Percentiles rank a stretch among this genome's conserved stretches.
Conservation (phyloP, 306 rosid species). For the Prunus dulcis region DNA sequence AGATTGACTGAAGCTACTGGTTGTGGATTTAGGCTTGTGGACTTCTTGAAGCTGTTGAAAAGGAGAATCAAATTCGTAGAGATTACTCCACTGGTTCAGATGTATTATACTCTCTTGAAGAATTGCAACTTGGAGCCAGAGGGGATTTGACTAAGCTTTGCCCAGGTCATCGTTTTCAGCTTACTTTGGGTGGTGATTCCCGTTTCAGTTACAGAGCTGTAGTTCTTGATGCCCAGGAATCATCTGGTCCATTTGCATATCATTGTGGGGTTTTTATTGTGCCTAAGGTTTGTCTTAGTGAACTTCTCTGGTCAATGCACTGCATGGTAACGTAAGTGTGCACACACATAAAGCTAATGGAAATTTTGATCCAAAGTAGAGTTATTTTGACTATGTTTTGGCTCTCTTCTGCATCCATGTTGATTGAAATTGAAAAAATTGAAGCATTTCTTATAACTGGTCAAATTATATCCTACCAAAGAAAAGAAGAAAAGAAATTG, state of each 20-base stretch:
- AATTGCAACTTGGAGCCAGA: constrained; percentile 60
- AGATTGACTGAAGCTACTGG: constrained; percentile 26
- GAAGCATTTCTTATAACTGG: background rate
- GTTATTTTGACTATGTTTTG: background rate
- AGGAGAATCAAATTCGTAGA: constrained; percentile 68
- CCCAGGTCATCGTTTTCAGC: constrained; percentile 73
- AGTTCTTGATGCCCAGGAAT: constrained; percentile 79
- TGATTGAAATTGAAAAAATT: background rate
- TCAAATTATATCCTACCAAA: background rate
- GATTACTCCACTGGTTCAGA: constrained; percentile 62
- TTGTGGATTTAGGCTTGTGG: constrained; percentile 56
- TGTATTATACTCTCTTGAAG: constrained; percentile 62
- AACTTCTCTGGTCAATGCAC: constrained; percentile 10
- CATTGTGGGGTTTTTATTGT: constrained; percentile 93
- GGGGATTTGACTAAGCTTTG: constrained; percentile 61
- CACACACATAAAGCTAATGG: background rate
- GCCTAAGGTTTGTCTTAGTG: constrained; percentile 69
- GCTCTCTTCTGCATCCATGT: no score
- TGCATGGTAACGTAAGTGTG: background rate
- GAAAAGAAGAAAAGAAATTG: background rate
- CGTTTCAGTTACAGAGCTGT: constrained; percentile 62
- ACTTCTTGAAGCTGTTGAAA: constrained; percentile 64
- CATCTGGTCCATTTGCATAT: constrained; percentile 57
- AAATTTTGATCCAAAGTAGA: background rate
- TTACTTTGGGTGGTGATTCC: constrained; percentile 74